Evolutionary conservation across 306 rosid genomes (phyloP), one percentile per base, ranked within the genome.

Genomic region (Sesbania bispinosa): DNA sequence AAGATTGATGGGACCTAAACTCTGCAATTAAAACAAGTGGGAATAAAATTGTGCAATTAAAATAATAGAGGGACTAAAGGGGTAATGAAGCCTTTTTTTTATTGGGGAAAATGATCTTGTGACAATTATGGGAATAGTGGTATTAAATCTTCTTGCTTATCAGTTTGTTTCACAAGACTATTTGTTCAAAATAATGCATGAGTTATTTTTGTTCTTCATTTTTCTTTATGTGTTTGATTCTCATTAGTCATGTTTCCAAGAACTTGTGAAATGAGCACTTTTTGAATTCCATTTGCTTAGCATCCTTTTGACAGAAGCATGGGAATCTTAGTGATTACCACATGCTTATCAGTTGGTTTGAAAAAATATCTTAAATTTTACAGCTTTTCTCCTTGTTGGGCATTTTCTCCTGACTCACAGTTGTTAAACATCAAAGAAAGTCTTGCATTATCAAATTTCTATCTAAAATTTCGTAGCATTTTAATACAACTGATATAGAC

Each of bases 401-500:
- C 26, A 24, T 46, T 73, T 73, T 45, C 8, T 51, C 10, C 41
- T 20, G 24, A 18, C 19, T 36, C 13, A 20, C 10, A 27, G 23
- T 26, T 52, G 55, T 41, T 69, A 53, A 26, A 15, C 35, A 18
- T 80, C 24, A 61, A 26, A 43, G 43, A 39, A 48, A 35, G 42
- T 4, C 10, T 39, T 7, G 18, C 32, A 33, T 73, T 7, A 19
- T 19, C 29, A 36, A 10, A 13, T 67, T 69, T 57, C 48, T 35
- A 19, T 5, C 10, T 27, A 35, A 39, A 43, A 30, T 55, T 54
- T 24, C 67, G 18, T 38, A 14, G 26, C 50, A 41, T 35, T 41
- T 63, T 29, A 62, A 13, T 51, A 16, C 70, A 16, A 46, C 82
- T 80, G 23, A 76, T 45, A 82, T 76, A 72, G 39, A 55, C 23